Conservation (phyloP, 139 green algal genomes). For the Chlorella sp. region DNA sequence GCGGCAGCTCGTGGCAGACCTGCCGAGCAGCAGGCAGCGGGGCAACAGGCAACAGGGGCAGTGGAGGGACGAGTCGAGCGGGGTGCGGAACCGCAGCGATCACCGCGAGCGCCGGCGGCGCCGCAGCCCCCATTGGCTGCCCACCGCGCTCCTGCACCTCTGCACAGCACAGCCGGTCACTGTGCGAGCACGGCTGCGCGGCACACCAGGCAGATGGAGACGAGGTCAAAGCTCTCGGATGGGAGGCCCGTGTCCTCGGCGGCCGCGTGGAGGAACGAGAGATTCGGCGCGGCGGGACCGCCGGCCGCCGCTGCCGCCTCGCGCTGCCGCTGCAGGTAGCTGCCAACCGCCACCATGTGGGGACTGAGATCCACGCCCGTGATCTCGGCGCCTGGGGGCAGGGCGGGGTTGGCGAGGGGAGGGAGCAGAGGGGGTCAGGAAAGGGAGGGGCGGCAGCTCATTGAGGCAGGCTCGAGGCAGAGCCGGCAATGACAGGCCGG, state of each 20-base stretch:
- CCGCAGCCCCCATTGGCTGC: background rate
- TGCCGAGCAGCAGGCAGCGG: background rate
- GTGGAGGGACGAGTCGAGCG: background rate
- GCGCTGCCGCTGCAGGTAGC: slow-evolving; percentile 53
- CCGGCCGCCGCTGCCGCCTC: slow-evolving; percentile 43
- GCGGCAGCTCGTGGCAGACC: slow-evolving; percentile 74
- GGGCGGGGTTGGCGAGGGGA: too few species aligned
- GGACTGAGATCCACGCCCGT: slow-evolving; percentile 76
- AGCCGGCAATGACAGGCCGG: too few species aligned
- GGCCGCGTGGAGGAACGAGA: slow-evolving; percentile 60
- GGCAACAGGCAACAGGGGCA: background rate
- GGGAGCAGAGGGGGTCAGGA: too few species aligned
- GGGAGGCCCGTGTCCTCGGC: slow-evolving; percentile 67
- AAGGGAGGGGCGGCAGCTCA: too few species aligned
- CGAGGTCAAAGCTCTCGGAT: slow-evolving; percentile 58
- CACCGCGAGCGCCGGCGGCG: background rate
- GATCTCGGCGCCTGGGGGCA: too few species aligned
- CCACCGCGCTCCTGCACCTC: background rate
- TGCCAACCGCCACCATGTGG: slow-evolving; percentile 74
- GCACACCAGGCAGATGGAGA: slow-evolving; percentile 72
- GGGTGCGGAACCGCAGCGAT: background rate
- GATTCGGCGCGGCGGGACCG: slow-evolving; percentile 40
- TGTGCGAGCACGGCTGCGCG: too few species aligned
- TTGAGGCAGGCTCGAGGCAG: too few species aligned
- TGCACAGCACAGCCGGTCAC: too few species aligned